A percentile compares a stretch with the other conserved stretches of the same genome.
Conservation (phyloP, 257 asterid species). For the Solanum lycopersicoides region DNA sequence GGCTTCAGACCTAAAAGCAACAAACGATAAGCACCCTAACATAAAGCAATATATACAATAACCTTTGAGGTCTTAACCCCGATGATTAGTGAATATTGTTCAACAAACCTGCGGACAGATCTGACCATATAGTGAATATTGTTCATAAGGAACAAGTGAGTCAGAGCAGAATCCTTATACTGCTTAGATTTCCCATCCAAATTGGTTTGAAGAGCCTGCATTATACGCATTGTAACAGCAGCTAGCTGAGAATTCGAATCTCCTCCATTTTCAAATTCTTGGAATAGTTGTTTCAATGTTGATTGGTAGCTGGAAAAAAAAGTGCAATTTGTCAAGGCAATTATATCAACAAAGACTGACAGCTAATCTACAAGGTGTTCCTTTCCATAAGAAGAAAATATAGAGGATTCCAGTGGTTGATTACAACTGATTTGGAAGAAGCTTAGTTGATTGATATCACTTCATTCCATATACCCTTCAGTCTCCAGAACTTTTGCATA, state of each 20-base stretch:
- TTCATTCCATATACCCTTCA: neutral
- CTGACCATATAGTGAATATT: slow-evolving; percentile 99
- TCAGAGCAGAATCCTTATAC: slow-evolving; percentile 74
- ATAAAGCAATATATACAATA: neutral
- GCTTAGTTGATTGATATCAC: neutral
- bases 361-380: neutral
- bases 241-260: slow-evolving; percentile 79
- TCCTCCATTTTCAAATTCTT: slow-evolving; percentile 62
- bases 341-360: neutral
- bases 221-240: slow-evolving; percentile 88
- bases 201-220: slow-evolving; percentile 97
- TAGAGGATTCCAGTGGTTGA: neutral
- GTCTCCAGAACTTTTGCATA: neutral
- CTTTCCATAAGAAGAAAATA: neutral
- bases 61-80: neutral
- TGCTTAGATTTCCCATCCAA: slow-evolving; percentile 99
- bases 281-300: slow-evolving; percentile 90
- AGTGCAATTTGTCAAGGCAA: neutral
- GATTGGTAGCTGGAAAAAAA: slow-evolving; percentile 67
- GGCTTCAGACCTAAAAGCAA: slow-evolving; percentile 83
- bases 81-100: neutral
- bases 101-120: slow-evolving; percentile 88
- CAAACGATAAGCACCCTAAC: neutral
- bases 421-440: neutral
- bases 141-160: slow-evolving; percentile 93